Base-by-base conservation (phyloP, 306 rosid species). In the Vachellia collinsii region DNA sequence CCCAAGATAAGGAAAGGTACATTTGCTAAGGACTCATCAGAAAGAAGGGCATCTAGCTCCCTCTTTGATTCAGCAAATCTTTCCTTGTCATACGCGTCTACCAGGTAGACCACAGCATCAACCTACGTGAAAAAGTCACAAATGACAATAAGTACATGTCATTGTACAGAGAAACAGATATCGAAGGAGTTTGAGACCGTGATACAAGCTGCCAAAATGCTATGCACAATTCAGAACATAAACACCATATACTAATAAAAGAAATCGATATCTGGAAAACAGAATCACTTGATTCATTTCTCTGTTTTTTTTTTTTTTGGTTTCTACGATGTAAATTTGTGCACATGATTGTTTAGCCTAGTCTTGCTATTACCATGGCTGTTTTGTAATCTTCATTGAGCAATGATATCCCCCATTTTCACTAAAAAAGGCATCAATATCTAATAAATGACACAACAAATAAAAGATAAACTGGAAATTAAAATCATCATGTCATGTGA, bases 1-100 rank as follows among this genome's bases (percentile, higher is more conserved):
- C 97, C 97, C 73, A 92, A 81, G 56, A 92, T 88, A 59, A 92
- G 94, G 77, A 92, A 92, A 25, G 97, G 97, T 58, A 81, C 94
- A 79, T 64, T 85, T 47, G 87, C 89, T 46, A 92, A 71, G 12
- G 92, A 83, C 75, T 89, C 97, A 9, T 92, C 97, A 6, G 92
- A 85, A 47, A 90, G 93, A 54, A 92, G 93, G 10, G 97, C 97
- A 73, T 92, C 93, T 13, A 92, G 85, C 86, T 92, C 97, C 85
- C 38, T 89, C 84, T 90, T 92, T 13, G 97, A 80, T 80, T 92
- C 97, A 0, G 90, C 59, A 79, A 92, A 83, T 54, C 97, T 92
- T 80, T 88, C 93, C 82, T 85, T 90, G 86, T 92, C 94, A 36
- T 1, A 85, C 59, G 97, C 94, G 11, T 92, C 97, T n/a, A 92